These are phyloP conservation scores for Margaritispora aquatica DNA, from an alignment of 495 filamentous ascomycete species.

Conservation along the genomic window DNA sequence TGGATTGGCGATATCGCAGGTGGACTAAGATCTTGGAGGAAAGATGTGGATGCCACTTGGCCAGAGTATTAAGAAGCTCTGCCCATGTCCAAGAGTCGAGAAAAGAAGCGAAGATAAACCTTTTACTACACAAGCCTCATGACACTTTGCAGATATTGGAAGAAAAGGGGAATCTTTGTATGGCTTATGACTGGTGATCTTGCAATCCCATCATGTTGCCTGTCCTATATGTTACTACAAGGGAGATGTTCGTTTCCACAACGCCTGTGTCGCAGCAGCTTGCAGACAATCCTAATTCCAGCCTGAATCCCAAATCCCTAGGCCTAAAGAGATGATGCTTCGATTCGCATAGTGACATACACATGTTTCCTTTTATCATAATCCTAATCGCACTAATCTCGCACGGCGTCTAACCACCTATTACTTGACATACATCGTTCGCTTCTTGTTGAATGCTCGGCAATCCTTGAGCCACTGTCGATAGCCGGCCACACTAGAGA, in stretches of 20 bases:
- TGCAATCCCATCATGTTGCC: neutral
- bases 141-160: no score
- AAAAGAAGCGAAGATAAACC: no score
- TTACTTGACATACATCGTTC: constrained; percentile 47
- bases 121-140: no score
- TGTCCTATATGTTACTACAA: constrained; percentile 14
- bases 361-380: neutral
- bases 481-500: constrained; percentile 85
- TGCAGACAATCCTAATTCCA: neutral
- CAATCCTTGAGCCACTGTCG: constrained; percentile 96
- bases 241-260: constrained; percentile 12
- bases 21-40: constrained; percentile 79
- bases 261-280: neutral
- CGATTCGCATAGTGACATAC: neutral
- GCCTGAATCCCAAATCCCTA: neutral
- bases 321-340: neutral
- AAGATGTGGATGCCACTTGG: constrained; percentile 65
- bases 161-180: neutral
- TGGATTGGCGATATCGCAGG: constrained; percentile 74
- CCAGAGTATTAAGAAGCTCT: constrained; percentile 46
- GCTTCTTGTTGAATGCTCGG: constrained; percentile 92
- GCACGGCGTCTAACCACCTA: neutral
- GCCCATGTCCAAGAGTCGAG: no score
- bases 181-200: neutral
- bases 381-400: neutral